Evolutionary conservation across 441 rosid genomes (phyloP).

Genomic region (Corymbia citriodora): DNA sequence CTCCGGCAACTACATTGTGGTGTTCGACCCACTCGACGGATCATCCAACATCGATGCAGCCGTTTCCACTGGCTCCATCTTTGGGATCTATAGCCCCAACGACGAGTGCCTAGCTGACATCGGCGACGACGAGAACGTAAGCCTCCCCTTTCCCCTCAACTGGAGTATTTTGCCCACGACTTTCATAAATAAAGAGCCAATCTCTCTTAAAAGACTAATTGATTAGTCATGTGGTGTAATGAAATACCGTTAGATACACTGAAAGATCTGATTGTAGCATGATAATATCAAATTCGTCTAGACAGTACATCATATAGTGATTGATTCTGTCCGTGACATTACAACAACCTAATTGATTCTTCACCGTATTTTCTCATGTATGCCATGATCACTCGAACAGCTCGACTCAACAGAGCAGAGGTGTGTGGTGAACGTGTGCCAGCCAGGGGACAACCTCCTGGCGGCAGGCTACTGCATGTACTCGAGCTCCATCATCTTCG

Average conservation of each 20-base stretch:
- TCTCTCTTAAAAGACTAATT: neutral
- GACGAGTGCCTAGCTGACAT: constrained; percentile 79
- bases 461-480: constrained; percentile 98
- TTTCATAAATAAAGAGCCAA: no score
- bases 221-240: neutral
- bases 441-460: constrained; percentile 85
- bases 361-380: neutral
- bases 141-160: neutral
- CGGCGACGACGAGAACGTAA: constrained; percentile 56
- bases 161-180: neutral
- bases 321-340: neutral
- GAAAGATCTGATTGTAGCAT: neutral
- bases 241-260: neutral
- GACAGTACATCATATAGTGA: no score
- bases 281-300: no score
- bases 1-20: constrained; percentile 89
- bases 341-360: neutral
- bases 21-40: constrained; percentile 94
- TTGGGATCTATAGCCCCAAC: constrained; percentile 83
- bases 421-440: constrained; percentile 85
- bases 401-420: constrained; percentile 52
- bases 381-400: constrained; percentile 17
- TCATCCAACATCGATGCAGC: constrained; percentile 95
- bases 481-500: constrained; percentile 88
- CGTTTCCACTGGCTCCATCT: constrained; percentile 93